A percentile compares a stretch with the other conserved stretches of the same genome.
Evolutionary conservation across 2,329 filamentous ascomycete species (phyloP).

Genomic region (Mariannaea sp.): DNA sequence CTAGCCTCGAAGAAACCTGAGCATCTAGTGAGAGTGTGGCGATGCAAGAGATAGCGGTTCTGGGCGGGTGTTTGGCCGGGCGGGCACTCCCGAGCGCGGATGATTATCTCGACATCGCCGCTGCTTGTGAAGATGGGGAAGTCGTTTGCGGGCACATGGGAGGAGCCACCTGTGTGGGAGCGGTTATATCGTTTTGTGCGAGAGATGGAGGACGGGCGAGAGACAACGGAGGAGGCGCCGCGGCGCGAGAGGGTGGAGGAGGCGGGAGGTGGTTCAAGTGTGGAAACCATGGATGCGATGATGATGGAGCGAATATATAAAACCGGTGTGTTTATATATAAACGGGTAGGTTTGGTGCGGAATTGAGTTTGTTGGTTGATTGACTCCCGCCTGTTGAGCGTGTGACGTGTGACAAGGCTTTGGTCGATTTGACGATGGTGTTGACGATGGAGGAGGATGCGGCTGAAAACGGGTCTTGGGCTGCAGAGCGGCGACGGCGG

Average conservation of each 20-base stretch:
- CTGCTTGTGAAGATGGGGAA: constrained; percentile 90
- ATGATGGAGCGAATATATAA: neutral
- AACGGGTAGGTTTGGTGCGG: neutral
- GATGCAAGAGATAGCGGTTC: constrained; percentile 85
- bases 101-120: constrained; percentile 89
- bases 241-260: constrained; percentile 61
- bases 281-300: constrained; percentile 62
- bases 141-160: constrained; percentile 79
- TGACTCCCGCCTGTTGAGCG: neutral
- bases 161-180: constrained; percentile 75
- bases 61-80: constrained; percentile 49
- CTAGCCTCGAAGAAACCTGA: constrained; percentile 93
- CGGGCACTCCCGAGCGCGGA: constrained; percentile 59
- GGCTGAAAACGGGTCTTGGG: neutral
- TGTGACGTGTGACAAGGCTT: neutral
- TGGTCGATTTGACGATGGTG: no score
- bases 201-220: constrained; percentile 62
- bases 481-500: neutral
- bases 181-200: constrained; percentile 75
- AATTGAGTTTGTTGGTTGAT: neutral
- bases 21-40: constrained; percentile 84
- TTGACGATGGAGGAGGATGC: neutral
- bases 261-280: constrained; percentile 53
- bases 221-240: constrained; percentile 61
- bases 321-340: neutral